phyloP scores from a whole-genome alignment of 345 rosid genomes.

The Zanthoxylum bungeanum region DNA sequence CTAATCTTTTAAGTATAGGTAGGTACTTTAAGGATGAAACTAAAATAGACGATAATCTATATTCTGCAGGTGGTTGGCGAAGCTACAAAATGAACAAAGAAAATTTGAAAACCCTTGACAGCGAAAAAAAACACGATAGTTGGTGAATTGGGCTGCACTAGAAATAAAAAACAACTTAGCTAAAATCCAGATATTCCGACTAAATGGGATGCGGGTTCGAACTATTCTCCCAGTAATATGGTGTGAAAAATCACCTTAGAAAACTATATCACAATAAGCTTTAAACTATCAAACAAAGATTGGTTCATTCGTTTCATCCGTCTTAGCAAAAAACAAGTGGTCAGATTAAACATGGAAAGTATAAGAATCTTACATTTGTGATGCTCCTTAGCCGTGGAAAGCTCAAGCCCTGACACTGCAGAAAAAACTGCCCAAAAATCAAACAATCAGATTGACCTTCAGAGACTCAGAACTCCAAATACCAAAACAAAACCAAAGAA shows the following conservation, averaged over 20 bases:
- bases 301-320: neutral
- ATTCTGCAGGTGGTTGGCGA: neutral
- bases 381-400: constrained; percentile 69
- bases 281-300: neutral
- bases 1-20: neutral
- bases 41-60: neutral
- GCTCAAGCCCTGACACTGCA: constrained; percentile 90
- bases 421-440: constrained; percentile 64
- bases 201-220: neutral
- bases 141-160: neutral
- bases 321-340: neutral
- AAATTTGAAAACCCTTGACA: neutral
- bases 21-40: too few species aligned
- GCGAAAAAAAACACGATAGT: neutral
- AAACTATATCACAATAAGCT: neutral
- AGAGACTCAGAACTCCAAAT: neutral
- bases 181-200: constrained; percentile 4
- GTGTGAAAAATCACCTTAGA: neutral
- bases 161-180: neutral
- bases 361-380: constrained; percentile 58
- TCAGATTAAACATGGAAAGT: neutral
- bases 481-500: constrained; percentile 6
- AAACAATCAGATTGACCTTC: constrained; percentile 7
- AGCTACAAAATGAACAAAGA: neutral
- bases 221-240: neutral